phyloP scores from a whole-genome alignment of 148 eudicot species.

The Silene uniflora region DNA sequence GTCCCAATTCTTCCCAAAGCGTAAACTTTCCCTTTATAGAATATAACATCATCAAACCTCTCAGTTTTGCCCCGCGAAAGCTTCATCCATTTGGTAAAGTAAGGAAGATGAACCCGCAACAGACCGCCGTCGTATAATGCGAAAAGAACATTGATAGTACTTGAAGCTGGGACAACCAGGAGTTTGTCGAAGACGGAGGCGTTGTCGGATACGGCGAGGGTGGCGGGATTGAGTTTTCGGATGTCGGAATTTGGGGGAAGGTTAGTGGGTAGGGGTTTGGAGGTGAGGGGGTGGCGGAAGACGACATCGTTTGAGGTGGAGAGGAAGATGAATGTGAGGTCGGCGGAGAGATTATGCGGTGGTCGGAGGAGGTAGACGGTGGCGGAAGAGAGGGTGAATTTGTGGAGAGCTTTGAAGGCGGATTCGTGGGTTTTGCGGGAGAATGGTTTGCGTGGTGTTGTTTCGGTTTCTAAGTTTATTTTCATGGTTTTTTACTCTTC shows the following conservation, averaged over 20 bases:
- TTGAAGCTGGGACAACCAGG: not conserved
- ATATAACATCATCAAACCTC: not conserved
- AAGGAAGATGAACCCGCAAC: not conserved
- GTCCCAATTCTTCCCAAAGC: no score
- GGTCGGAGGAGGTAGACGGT: slow-evolving; percentile 13
- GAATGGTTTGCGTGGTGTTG: no score
- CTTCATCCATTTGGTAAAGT: not conserved
- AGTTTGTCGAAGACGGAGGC: not conserved
- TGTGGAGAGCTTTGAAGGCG: no score
- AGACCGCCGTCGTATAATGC: not conserved
- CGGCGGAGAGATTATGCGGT: no score
- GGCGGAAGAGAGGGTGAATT: not conserved
- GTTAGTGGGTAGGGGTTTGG: not conserved
- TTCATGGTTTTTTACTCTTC: no score
- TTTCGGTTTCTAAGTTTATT: no score
- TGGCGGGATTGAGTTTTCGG: not conserved
- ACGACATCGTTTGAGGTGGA: no score
- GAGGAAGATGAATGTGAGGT: no score
- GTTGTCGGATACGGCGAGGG: not conserved
- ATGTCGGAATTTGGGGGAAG: not conserved
- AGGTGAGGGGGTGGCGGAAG: slow-evolving; percentile 3
- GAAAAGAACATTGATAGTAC: no score
- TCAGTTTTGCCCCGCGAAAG: not conserved
- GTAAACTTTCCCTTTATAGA: no score
- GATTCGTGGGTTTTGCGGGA: no score